Evolutionary conservation across 768 basidiomycete species (phyloP).

Genomic region (Kwoniella mangroviensis): DNA sequence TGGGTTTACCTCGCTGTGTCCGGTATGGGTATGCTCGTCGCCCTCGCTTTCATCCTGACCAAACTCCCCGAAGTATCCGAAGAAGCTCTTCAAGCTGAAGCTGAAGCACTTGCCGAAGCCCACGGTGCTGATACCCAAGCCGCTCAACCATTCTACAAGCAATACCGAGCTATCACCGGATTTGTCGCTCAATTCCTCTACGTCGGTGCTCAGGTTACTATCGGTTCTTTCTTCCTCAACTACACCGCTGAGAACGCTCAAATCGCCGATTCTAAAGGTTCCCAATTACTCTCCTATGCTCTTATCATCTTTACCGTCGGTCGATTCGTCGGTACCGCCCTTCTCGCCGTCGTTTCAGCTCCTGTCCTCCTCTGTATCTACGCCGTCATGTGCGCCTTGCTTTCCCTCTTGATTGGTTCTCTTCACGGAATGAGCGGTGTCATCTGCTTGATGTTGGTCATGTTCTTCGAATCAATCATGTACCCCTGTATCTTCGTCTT

Average conservation of each 20-base stretch:
- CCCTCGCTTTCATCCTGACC: slow-evolving; percentile 72
- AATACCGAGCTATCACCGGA: slow-evolving; percentile 73
- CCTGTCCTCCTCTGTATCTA: slow-evolving; percentile 68
- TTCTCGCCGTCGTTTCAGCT: slow-evolving; percentile 70
- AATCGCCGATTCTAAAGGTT: slow-evolving; percentile 64
- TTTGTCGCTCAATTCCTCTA: slow-evolving; percentile 74
- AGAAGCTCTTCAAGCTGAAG: slow-evolving; percentile 64
- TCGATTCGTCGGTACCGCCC: slow-evolving; percentile 66
- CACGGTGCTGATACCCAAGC: slow-evolving; percentile 57
- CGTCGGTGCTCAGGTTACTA: slow-evolving; percentile 47
- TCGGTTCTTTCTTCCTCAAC: slow-evolving; percentile 67
- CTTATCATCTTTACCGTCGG: slow-evolving; percentile 63
- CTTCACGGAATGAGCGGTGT: slow-evolving; percentile 65
- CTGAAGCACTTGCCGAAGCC: slow-evolving; percentile 53
- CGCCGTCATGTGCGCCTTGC: slow-evolving; percentile 63
- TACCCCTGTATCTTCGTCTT: slow-evolving; percentile 62
- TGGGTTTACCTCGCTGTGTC: slow-evolving; percentile 59
- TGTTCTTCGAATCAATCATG: slow-evolving; percentile 71
- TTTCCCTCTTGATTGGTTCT: slow-evolving; percentile 64
- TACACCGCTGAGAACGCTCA: slow-evolving; percentile 68
- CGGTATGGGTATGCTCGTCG: slow-evolving; percentile 67
- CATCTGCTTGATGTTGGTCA: slow-evolving; percentile 68
- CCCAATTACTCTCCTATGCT: slow-evolving; percentile 72
- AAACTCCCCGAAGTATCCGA: slow-evolving; percentile 73
- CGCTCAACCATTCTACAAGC: slow-evolving; percentile 67